phyloP scores from a whole-genome alignment of 129 eudicot genomes.

The Flaveria brownii region DNA sequence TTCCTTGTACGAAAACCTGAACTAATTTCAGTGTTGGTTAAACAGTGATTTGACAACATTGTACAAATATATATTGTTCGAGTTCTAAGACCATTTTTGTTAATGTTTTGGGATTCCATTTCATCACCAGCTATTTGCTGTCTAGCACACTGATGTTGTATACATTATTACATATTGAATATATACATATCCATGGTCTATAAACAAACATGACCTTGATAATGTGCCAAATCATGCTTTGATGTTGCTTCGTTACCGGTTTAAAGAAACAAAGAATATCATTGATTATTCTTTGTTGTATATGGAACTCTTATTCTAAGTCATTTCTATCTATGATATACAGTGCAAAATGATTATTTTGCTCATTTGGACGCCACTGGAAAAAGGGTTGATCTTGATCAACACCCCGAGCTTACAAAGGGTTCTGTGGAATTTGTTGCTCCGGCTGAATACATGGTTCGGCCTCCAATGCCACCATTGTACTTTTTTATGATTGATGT shows the following conservation, averaged over 20 bases:
- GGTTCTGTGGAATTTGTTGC: slow-evolving; percentile 97
- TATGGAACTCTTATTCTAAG: slow-evolving; percentile 22
- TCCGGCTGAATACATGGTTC: slow-evolving; percentile 99
- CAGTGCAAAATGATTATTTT: slow-evolving; percentile 88
- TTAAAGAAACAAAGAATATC: slow-evolving; percentile 13
- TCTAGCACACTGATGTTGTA: neutral
- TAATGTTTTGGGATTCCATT: neutral
- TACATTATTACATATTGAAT: no score
- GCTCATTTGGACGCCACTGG: slow-evolving; percentile 85
- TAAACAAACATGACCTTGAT: slow-evolving; percentile 10
- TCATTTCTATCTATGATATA: slow-evolving; percentile 28
- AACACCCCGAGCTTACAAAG: slow-evolving; percentile 89
- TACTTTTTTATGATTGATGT: slow-evolving; percentile 90
- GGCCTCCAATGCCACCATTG: slow-evolving; percentile 98
- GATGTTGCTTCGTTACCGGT: slow-evolving; percentile 7
- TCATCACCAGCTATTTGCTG: slow-evolving; percentile 9
- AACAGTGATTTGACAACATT: slow-evolving; percentile 8
- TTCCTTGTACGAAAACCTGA: slow-evolving; percentile 18
- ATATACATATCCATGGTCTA: neutral
- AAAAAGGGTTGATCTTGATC: slow-evolving; percentile 79
- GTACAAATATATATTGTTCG: neutral
- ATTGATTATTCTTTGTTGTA: slow-evolving; percentile 14
- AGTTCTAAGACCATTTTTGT: neutral
- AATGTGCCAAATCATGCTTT: slow-evolving; percentile 12
- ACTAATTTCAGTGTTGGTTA: slow-evolving; percentile 4